Evolutionary conservation across 768 basidiomycete genomes (phyloP).

Genomic region (Suillus subalutaceus): DNA sequence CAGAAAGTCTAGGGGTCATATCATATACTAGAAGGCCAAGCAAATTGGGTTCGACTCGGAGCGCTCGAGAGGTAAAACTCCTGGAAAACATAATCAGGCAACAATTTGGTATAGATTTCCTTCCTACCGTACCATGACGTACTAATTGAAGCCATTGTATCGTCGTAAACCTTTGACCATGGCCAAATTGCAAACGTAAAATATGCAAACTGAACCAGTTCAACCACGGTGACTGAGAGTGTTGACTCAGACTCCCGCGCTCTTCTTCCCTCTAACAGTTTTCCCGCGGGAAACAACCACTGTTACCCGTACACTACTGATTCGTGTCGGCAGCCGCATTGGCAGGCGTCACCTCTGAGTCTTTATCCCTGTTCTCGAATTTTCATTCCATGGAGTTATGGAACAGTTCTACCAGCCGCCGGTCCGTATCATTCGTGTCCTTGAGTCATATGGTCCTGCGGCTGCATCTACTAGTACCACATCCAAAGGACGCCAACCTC

Average conservation of each 20-base stretch:
- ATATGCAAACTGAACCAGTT: neutral
- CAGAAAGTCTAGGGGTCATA: neutral
- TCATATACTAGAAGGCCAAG: neutral
- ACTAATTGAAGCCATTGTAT: neutral
- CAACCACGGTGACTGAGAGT: neutral
- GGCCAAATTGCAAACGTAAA: neutral
- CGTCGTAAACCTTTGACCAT: neutral
- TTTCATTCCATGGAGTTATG: neutral
- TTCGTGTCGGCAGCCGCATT: neutral
- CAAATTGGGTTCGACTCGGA: neutral
- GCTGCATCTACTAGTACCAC: neutral
- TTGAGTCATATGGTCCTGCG: neutral
- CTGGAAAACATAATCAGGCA: neutral
- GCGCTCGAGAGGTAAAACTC: neutral
- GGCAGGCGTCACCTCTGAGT: neutral
- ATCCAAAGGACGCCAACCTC: neutral
- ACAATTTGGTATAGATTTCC: neutral
- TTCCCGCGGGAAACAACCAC: slow-evolving; percentile 4
- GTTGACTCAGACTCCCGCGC: neutral
- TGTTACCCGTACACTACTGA: no score
- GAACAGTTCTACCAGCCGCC: neutral
- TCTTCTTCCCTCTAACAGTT: neutral
- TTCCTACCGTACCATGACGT: neutral
- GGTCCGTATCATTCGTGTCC: neutral
- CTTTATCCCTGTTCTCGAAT: neutral